Evolutionary conservation across 805 yeast species (phyloP).

Genomic region (Hyphopichia homilentoma): DNA sequence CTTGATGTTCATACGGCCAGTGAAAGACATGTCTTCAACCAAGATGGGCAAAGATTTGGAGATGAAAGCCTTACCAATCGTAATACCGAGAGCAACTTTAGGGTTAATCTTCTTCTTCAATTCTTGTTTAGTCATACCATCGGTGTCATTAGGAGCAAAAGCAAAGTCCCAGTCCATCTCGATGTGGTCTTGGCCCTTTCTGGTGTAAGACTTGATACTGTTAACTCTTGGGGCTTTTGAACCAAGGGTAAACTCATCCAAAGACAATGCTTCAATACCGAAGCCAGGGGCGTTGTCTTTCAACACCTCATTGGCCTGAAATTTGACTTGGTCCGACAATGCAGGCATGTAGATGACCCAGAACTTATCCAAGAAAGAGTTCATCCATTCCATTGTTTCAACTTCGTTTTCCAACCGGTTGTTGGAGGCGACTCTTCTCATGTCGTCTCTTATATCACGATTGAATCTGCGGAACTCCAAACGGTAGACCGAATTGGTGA

Average conservation of each 20-base stretch:
- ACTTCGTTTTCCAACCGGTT: conserved; percentile 58
- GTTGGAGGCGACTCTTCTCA: conserved; percentile 59
- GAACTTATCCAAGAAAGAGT: conserved; percentile 70
- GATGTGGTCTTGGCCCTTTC: conserved; percentile 59
- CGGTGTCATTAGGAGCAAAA: conserved; percentile 78
- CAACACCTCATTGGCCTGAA: conserved; percentile 62
- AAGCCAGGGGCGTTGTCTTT: conserved; percentile 77
- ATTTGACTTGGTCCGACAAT: conserved; percentile 68
- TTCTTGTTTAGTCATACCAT: conserved; percentile 78
- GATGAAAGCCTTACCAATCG: conserved; percentile 76
- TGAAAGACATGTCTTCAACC: conserved; percentile 75
- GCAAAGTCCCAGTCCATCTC: conserved; percentile 86
- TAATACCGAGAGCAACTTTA: conserved; percentile 75
- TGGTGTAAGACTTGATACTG: conserved; percentile 69
- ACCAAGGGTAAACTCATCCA: conserved; percentile 79
- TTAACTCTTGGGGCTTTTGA: conserved; percentile 75
- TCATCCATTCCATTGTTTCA: conserved; percentile 82
- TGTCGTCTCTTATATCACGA: conserved; percentile 71
- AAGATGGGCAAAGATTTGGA: conserved; percentile 73
- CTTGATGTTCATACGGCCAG: conserved; percentile 65
- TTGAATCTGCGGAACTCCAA: conserved; percentile 74
- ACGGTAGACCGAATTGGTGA: conserved; percentile 64
- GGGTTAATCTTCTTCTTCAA: conserved; percentile 70
- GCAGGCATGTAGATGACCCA: conserved; percentile 92
- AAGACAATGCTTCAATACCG: conserved; percentile 69